Base-by-base conservation (phyloP, 1,284 basidiomycete species). In the Tranzscheliella williamsii region DNA sequence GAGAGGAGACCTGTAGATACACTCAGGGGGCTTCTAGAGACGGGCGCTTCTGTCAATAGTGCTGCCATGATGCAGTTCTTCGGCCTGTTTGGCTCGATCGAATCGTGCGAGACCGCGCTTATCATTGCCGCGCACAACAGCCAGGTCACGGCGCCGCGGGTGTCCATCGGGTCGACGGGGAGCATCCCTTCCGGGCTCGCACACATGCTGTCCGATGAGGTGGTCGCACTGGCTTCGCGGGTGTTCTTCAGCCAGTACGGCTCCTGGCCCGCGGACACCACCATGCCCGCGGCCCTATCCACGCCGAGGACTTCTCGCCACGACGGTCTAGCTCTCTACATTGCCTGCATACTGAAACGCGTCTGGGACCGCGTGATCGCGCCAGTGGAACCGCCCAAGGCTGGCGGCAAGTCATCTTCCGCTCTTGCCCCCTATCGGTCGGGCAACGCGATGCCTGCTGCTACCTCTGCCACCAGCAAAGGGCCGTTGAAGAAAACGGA, bases 61-160 rank as follows among this genome's bases (percentile, higher is more conserved):
- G 51, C 72, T 5, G 64, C 60, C 32, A 60, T 76, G 35, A 64
- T 72, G 46, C 70, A 76, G 37, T 75, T 72, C 42, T 75, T 76
- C 38, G 67, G 58, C 30, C 52, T 57, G 13, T 72, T 54, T 23
- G 73, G 67, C 26, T 63, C 66, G 7, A 63, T 70, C 38, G 70
- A 95, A 73, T 88, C 89, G 2, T 93, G 90, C 71, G 87, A 90
- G 12, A 93, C 94, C 86, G 84, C 91, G n/a, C 82, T 95, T 12
- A 88, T 86, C 13, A 75, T 82, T 40, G 79, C 84, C 84, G 73
- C 79, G 1, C 63, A 73, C 24, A 79, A 80, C 41, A 69, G 73
- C 11, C 61, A 73, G 27, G 50, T 67, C 7, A 39, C 62, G 3
- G 49, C 42, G 24, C 52, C 53, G 11, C 56, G 53, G 26, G 60